Evolutionary conservation across 1,284 basidiomycete genomes (phyloP).

Genomic region (Ganoderma lucidum): DNA sequence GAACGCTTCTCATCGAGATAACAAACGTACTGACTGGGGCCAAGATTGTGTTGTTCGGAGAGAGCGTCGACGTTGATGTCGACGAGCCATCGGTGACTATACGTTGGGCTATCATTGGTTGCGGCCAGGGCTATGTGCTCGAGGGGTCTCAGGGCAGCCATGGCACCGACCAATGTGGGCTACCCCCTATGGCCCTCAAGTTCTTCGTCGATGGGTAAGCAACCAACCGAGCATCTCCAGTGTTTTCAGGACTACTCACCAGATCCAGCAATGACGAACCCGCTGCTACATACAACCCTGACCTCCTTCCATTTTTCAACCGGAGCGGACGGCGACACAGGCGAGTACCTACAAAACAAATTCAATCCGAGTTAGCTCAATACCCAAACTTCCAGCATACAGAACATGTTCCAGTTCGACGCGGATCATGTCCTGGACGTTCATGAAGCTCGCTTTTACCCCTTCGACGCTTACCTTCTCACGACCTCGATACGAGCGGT

Average conservation of each 20-base stretch:
- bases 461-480: slow-evolving; percentile 64
- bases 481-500: slow-evolving; percentile 55
- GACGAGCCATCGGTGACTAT: slow-evolving; percentile 64
- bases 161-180: slow-evolving; percentile 54
- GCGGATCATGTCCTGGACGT: slow-evolving; percentile 66
- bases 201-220: slow-evolving; percentile 62
- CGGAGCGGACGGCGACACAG: slow-evolving; percentile 50
- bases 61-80: slow-evolving; percentile 64
- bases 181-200: slow-evolving; percentile 51
- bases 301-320: slow-evolving; percentile 50
- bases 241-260: background rate
- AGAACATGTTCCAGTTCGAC: slow-evolving; percentile 64
- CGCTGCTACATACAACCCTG: slow-evolving; percentile 55
- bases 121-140: slow-evolving; percentile 56
- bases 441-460: slow-evolving; percentile 60
- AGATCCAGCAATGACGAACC: slow-evolving; percentile 35
- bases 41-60: slow-evolving; percentile 61
- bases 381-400: slow-evolving; percentile 47
- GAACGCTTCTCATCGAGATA: background rate
- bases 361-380: background rate
- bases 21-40: background rate
- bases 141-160: slow-evolving; percentile 58
- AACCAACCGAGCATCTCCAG: background rate
- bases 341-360: slow-evolving; percentile 39
- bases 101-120: slow-evolving; percentile 65